Conservation (phyloP, 306 rosid genomes). For the Ammopiptanthus mongolicus region DNA sequence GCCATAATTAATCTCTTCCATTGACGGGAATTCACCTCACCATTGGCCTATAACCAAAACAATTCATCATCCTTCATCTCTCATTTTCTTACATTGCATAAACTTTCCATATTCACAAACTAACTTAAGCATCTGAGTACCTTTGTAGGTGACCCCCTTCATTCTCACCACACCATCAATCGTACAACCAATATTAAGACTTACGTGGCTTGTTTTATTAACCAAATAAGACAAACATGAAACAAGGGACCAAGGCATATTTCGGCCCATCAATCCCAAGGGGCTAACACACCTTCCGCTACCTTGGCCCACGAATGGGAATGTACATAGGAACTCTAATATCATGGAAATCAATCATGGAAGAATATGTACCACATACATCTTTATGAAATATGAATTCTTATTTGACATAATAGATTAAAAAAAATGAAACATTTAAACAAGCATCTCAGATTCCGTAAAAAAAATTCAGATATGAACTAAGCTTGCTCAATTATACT, state of each 20-base stretch:
- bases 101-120: no score
- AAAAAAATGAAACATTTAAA: neutral
- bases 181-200: no score
- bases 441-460: neutral
- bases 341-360: neutral
- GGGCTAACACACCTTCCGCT: neutral
- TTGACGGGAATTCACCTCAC: no score
- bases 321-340: neutral
- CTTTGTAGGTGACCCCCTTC: no score
- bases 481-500: neutral
- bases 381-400: neutral
- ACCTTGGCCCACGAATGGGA: constrained; percentile 10
- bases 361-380: neutral
- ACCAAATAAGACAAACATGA: neutral
- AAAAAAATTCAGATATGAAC: neutral
- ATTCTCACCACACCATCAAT: no score
- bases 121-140: no score
- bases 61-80: no score
- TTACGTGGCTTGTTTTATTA: neutral
- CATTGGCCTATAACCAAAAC: no score
- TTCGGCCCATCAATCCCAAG: neutral
- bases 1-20: no score
- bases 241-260: neutral
- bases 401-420: neutral
- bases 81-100: no score